Base-by-base conservation (phyloP, 2,329 filamentous ascomycete species). In the Colletotrichum endophyticum region DNA sequence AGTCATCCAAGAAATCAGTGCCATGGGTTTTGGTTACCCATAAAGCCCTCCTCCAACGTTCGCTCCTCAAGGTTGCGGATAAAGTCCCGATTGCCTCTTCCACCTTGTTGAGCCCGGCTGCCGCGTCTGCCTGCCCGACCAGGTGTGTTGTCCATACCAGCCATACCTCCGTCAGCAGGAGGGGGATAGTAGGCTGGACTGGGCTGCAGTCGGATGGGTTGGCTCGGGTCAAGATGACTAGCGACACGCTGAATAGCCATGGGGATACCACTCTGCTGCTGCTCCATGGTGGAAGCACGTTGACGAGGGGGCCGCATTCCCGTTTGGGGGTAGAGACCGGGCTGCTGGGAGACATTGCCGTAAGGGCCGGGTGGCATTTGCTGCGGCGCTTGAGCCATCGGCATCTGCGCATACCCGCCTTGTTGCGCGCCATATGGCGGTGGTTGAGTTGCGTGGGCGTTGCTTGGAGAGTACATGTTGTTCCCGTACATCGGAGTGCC, bases 101-200 rank as follows among this genome's bases (percentile, higher is more conserved):
- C 88, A 59, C 90, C 87, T 82, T 91, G 90, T 79, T 93, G 91
- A 62, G 91, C 90, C 72, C 96, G 91, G 82, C 95, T 96, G 61
- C 95, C 94, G 83, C 96, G 91, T 81, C 96, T 91, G 57, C 94
- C 92, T 34, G 94, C 85, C 87, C 91, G 84, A 72, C 87, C 84
- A 63, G 89, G 82, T 28, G 92, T 88, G 75, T 90, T 91, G 66
- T 93, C 90, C 77, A 95, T 91, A 11, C 89, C 86, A 25, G 92
- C 90, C 80, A 95, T 93, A 12, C 95, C 95, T 11, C 75, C 72
- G 79, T 99, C 96, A 8, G 94, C 93, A 3, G 96, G 95, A 25
- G 97, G 97, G 13, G 97, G 97, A 81, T 99, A 99, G 85, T 99
- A 99, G 3, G 97, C 97, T 7, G 97, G 97, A 80, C 96, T 98